Evolutionary conservation across 2,329 filamentous ascomycete species (phyloP).

Genomic region (Paraphaeosphaeria minitans): DNA sequence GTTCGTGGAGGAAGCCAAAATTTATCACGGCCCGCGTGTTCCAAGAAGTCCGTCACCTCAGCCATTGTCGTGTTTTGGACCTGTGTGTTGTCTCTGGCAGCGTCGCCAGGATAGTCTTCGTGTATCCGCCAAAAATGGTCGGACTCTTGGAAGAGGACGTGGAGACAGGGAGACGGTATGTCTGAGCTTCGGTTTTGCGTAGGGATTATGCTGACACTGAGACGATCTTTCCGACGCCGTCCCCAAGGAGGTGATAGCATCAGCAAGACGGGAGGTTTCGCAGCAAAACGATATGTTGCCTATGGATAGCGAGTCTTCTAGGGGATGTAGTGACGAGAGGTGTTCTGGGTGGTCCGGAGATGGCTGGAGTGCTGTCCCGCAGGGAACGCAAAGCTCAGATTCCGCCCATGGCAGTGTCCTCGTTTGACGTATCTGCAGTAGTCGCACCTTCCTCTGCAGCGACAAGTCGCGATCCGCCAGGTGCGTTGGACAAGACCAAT

Average conservation of each 20-base stretch:
- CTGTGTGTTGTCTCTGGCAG: conserved; percentile 3
- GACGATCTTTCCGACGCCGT: background rate
- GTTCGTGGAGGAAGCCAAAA: conserved; percentile 16
- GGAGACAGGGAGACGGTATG: background rate
- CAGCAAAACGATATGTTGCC: background rate
- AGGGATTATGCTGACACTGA: background rate
- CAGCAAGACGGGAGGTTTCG: background rate
- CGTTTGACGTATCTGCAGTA: background rate
- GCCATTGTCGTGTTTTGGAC: conserved; percentile 20
- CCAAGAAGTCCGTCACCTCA: conserved; percentile 27
- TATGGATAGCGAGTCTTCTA: background rate
- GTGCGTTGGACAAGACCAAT: conserved; percentile 23
- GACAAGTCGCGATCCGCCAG: conserved; percentile 23
- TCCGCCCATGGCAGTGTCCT: conserved; percentile 19
- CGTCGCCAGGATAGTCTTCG: background rate
- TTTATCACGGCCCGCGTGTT: conserved; percentile 20
- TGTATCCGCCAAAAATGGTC: background rate
- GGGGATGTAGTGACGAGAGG: background rate
- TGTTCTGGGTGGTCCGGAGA: background rate
- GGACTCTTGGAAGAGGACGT: background rate
- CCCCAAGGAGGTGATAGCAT: conserved; percentile 1
- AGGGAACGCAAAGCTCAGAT: conserved; percentile 10
- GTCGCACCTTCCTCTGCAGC: conserved; percentile 10
- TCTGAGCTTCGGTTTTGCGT: background rate
- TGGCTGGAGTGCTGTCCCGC: background rate